These are phyloP conservation scores for Fusarium sp. DNA, from an alignment of 2,329 filamentous ascomycete species.

Conservation along the genomic window DNA sequence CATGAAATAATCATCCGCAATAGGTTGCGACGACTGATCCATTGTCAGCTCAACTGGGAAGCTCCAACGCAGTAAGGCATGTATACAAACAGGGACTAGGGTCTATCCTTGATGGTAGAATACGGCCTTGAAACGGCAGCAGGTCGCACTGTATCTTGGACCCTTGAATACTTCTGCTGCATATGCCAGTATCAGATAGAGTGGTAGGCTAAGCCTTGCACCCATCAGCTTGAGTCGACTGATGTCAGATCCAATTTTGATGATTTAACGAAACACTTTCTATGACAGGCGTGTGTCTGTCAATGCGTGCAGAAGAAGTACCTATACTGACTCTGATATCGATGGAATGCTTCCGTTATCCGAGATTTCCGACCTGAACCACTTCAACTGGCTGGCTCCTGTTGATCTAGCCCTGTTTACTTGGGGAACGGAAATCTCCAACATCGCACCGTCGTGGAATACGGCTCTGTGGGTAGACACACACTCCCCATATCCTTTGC, in stretches of 20 bases:
- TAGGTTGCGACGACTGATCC: slow-evolving; percentile 24
- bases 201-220: not conserved
- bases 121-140: not conserved
- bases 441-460: slow-evolving; percentile 6
- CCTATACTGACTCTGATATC: slow-evolving; percentile 4
- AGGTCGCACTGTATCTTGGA: too few species aligned
- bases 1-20: slow-evolving; percentile 44
- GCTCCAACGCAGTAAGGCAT: slow-evolving; percentile 11
- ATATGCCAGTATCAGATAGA: slow-evolving; percentile 13
- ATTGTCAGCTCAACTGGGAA: slow-evolving; percentile 22
- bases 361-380: not conserved
- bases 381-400: slow-evolving; percentile 13
- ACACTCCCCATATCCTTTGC: slow-evolving; percentile 6
- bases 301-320: slow-evolving; percentile 13
- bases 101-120: slow-evolving; percentile 3
- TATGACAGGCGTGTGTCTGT: slow-evolving; percentile 8
- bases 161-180: not conserved
- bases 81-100: slow-evolving; percentile 15
- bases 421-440: slow-evolving; percentile 6
- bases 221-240: slow-evolving; percentile 12
- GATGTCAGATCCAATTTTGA: slow-evolving; percentile 15
- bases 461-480: slow-evolving; percentile 6
- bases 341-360: slow-evolving; percentile 7
- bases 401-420: slow-evolving; percentile 3
- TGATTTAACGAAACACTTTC: not conserved